Conservation (phyloP, 1,284 basidiomycete genomes). For the Ustilago hordei region DNA sequence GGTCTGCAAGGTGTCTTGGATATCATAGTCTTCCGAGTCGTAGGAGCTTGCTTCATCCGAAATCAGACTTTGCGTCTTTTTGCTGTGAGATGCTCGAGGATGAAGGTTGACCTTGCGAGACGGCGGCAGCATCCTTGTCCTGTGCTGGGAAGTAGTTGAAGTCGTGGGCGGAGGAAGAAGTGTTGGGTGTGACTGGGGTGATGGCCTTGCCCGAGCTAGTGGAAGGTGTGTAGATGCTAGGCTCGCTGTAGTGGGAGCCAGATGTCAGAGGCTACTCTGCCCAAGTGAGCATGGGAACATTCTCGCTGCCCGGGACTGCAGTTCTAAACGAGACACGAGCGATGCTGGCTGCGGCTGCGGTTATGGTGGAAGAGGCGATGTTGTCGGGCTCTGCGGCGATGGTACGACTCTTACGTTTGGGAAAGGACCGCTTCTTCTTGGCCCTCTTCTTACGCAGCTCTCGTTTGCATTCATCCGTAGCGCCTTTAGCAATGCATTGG, state of each 20-base stretch:
- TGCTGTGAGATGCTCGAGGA: not conserved
- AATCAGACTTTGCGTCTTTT: not conserved
- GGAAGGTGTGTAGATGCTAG: constrained; percentile 17
- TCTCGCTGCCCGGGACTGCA: not conserved
- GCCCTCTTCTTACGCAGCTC: constrained; percentile 48
- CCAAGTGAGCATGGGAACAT: constrained; percentile 9
- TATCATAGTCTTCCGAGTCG: constrained; percentile 22
- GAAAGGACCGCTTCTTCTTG: constrained; percentile 46
- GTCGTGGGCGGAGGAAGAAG: constrained; percentile 25
- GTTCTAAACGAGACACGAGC: constrained; percentile 3
- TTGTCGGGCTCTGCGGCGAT: not conserved
- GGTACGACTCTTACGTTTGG: constrained; percentile 30
- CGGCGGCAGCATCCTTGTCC: not conserved
- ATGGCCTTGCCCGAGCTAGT: constrained; percentile 19
- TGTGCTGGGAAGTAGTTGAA: constrained; percentile 3
- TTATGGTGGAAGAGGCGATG: not conserved
- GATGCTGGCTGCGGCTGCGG: not conserved
- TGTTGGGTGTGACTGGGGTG: constrained; percentile 34
- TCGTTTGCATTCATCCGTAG: constrained; percentile 30
- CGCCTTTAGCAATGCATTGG: constrained; percentile 35
- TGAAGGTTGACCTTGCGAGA: not conserved
- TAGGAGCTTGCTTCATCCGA: constrained; percentile 15
- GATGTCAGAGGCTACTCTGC: constrained; percentile 22
- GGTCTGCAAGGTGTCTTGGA: constrained; percentile 2
- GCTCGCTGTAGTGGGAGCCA: constrained; percentile 27